Evolutionary conservation across 108 stramenopile genomes (phyloP), one percentile per base, ranked within the genome.

Genomic region (Nitzschia sp.): DNA sequence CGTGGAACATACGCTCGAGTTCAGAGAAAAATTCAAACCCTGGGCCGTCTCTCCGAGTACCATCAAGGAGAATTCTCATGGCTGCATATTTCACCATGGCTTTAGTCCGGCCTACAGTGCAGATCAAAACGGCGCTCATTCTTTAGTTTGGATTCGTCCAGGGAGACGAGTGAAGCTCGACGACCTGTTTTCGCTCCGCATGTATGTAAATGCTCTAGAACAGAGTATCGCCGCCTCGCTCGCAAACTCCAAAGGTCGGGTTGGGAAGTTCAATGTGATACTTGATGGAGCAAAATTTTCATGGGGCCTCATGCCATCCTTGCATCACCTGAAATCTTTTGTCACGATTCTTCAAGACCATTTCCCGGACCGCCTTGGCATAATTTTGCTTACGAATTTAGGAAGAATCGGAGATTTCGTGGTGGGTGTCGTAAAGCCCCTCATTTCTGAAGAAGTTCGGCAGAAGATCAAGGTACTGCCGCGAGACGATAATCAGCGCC

Each of bases 291-390:
- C 61, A 4, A 76, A 71, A 9, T 75, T 79, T 46, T 61, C 77
- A 1, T 65, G 72, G 23, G 66, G 65, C 21, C 68, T 59, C 11
- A 62, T 83, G 46, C 86, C 86, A n/a, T 53, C 66, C 26, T 28
- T 92, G 17, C 47, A 75, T 15, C 33, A 66, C 22, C 57, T 85
- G 35, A 87, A 89, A 53, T 46, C 55, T 25, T 46, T 77, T 17
- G 66, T 92, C 46, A 69, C 74, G 1, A 82, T 85, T 45, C 61
- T 92, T 38, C 91, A 92, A 66, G 91, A 92, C 73, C 87, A 92
- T 58, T 92, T 77, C 55, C 87, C 88, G 8, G 83, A 92, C 75
- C 60, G 85, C 28, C 63, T 92, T 38, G 87, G 88, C 15, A 73
- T 87, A 16, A 30, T 92, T 5, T 34, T 89, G 16, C 29, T 87